Evolutionary conservation across 345 rosid species (phyloP).

Genomic region (Mallotus nudiflorus): DNA sequence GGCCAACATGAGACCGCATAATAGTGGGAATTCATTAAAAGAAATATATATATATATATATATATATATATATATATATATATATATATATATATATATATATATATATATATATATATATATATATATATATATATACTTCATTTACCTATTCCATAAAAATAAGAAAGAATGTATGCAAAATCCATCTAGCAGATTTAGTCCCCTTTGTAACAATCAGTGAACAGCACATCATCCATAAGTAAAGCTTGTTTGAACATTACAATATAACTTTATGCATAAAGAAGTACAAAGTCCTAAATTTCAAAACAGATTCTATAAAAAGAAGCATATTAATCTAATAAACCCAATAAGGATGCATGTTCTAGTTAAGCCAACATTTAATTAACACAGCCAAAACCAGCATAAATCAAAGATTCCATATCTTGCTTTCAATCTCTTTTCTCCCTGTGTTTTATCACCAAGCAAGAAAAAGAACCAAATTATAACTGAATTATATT

Average conservation of each 20-base stretch:
- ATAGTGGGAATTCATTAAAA: neutral
- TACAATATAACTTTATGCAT: neutral
- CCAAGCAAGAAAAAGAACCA: neutral
- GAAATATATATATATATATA: too few relatives aligned
- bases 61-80: too few relatives aligned
- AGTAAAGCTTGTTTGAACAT: too few relatives aligned
- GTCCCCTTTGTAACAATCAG: neutral
- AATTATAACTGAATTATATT: neutral
- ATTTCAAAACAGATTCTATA: neutral
- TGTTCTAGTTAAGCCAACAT: neutral
- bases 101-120: too few relatives aligned
- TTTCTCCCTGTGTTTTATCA: neutral
- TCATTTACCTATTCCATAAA: neutral
- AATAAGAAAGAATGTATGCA: neutral
- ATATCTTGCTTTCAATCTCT: neutral
- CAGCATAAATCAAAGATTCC: neutral
- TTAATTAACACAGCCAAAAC: neutral
- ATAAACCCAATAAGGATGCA: neutral
- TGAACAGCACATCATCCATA: neutral
- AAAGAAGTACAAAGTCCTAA: neutral
- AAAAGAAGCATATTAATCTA: neutral
- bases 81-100: too few relatives aligned
- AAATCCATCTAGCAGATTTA: neutral
- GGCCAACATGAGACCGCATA: neutral
- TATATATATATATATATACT: neutral